Evolutionary conservation across 805 yeast species (phyloP).

Genomic region (Hanseniaspora jakobsenii): DNA sequence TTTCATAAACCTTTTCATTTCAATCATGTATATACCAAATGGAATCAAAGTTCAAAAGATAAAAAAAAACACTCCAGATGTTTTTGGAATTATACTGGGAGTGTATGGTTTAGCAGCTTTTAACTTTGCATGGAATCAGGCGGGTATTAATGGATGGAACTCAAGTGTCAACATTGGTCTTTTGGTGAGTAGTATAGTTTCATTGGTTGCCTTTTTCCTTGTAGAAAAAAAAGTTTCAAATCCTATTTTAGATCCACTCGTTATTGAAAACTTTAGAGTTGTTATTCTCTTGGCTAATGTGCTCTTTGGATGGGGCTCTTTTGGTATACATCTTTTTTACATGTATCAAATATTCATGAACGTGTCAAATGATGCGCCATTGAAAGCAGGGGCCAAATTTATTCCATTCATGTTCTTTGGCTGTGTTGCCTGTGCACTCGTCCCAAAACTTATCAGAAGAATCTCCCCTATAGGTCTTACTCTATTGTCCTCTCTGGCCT

Average conservation of each 20-base stretch:
- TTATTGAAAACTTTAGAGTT: slow-evolving; percentile 34
- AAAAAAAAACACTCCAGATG: slow-evolving; percentile 33
- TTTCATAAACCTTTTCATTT: slow-evolving; percentile 17
- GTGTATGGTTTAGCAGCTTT: slow-evolving; percentile 44
- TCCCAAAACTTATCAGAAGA: slow-evolving; percentile 37
- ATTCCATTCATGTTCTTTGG: slow-evolving; percentile 43
- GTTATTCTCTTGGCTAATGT: slow-evolving; percentile 40
- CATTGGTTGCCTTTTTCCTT: slow-evolving; percentile 36
- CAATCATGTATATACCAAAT: slow-evolving; percentile 16
- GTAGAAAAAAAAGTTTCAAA: slow-evolving; percentile 37
- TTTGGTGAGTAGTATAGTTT: slow-evolving; percentile 38
- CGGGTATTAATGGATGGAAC: slow-evolving; percentile 60
- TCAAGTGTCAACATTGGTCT: slow-evolving; percentile 45
- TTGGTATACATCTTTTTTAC: slow-evolving; percentile 63
- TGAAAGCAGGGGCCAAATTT: slow-evolving; percentile 38
- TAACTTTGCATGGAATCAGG: slow-evolving; percentile 65
- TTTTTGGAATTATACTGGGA: slow-evolving; percentile 19
- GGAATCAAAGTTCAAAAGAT: slow-evolving; percentile 21
- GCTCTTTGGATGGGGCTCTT: slow-evolving; percentile 64
- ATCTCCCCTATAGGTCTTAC: slow-evolving; percentile 42
- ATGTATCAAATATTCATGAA: slow-evolving; percentile 41
- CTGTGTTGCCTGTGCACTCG: slow-evolving; percentile 39
- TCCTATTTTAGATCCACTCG: slow-evolving; percentile 45
- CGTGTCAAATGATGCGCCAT: slow-evolving; percentile 37
- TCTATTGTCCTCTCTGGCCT: slow-evolving; percentile 40